Evolutionary conservation across 2,329 filamentous ascomycete genomes (phyloP).

Genomic region (Dendryphion nanum): DNA sequence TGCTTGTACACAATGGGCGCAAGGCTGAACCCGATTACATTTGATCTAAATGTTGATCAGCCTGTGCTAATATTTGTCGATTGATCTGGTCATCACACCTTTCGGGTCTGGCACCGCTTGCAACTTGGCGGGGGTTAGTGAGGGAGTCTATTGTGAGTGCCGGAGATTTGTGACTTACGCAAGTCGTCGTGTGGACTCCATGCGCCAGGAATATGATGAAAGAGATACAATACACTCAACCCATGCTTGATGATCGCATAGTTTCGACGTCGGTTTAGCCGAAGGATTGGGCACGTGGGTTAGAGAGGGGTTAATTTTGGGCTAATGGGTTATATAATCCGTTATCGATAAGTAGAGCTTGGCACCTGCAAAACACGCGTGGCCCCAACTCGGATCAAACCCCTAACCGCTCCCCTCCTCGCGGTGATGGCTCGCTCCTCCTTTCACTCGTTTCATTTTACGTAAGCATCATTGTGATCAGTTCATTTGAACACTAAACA

Average conservation of each 20-base stretch:
- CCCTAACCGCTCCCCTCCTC: no score
- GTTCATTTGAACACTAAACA: no score
- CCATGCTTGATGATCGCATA: background rate
- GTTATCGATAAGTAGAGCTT: no score
- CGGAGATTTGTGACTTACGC: background rate
- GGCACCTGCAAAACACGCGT: no score
- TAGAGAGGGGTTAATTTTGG: no score
- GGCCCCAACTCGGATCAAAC: no score
- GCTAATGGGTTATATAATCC: no score
- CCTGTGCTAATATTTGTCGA: background rate
- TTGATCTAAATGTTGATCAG: background rate
- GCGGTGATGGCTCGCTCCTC: no score
- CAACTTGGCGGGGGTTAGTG: background rate
- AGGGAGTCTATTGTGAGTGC: no score
- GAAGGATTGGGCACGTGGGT: no score
- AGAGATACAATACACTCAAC: background rate
- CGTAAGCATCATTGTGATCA: no score
- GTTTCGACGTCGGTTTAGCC: background rate
- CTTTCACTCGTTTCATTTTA: no score
- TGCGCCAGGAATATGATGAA: background rate
- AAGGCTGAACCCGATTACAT: background rate
- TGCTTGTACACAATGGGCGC: background rate
- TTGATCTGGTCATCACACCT: background rate
- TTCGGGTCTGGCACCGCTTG: slow-evolving; percentile 1
- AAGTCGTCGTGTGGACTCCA: background rate